Conservation (phyloP, 331 rosid genomes). For the Pyrus hybrid region DNA sequence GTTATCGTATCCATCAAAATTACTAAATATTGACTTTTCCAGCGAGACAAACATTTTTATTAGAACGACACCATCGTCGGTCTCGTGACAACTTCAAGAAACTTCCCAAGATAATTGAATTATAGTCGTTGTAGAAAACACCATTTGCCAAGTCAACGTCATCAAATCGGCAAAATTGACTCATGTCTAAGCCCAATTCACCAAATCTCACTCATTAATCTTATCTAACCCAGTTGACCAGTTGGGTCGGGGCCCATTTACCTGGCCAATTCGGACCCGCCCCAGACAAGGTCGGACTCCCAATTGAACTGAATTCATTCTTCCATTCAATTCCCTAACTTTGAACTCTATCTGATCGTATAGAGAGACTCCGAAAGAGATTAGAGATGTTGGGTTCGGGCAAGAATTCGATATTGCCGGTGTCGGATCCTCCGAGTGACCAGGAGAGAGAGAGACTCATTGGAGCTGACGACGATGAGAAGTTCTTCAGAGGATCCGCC, state of each 20-base stretch:
- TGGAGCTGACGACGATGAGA: conserved; percentile 26
- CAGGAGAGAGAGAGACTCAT: conserved; percentile 42
- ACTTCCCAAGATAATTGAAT: background rate
- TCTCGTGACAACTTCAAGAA: background rate
- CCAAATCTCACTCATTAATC: no score
- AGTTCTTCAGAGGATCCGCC: conserved; percentile 75
- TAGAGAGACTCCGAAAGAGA: background rate
- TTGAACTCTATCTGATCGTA: conserved; percentile 2
- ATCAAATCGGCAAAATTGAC: background rate
- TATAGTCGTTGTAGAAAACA: no score
- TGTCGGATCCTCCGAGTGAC: conserved; percentile 60
- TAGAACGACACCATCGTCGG: no score
- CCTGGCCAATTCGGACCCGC: background rate
- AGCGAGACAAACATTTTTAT: background rate
- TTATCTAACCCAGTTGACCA: no score
- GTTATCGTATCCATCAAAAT: no score
- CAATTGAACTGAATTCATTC: background rate
- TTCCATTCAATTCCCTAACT: background rate
- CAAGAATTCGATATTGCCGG: conserved; percentile 41
- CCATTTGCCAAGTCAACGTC: conserved; percentile 1
- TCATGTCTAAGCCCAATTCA: background rate
- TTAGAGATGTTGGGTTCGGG: conserved; percentile 41
- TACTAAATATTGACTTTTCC: no score
- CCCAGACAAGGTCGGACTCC: background rate
- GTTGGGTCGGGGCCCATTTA: background rate